Percentiles rank a stretch among this genome's conserved stretches.
These are phyloP conservation scores for Mycena alexandri DNA, from an alignment of 768 basidiomycete species.

Conservation along the genomic window DNA sequence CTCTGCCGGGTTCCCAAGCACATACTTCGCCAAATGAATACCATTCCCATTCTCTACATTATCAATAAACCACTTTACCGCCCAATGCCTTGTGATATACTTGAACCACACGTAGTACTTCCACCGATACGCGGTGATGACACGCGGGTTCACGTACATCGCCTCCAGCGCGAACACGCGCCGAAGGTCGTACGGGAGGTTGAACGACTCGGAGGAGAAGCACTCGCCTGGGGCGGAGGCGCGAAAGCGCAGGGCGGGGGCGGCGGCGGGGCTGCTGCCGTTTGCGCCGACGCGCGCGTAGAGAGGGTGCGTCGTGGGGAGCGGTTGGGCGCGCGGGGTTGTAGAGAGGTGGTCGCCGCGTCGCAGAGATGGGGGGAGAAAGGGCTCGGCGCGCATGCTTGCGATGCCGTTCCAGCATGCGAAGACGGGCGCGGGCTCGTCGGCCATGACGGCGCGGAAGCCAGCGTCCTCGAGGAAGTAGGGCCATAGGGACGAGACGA, in stretches of 20 bases:
- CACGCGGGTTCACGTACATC: constrained; percentile 53
- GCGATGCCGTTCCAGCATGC: constrained; percentile 45
- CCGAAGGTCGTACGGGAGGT: constrained; percentile 56
- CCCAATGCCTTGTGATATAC: constrained; percentile 50
- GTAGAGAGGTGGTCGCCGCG: constrained; percentile 39
- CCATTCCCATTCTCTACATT: neutral
- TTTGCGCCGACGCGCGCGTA: constrained; percentile 15
- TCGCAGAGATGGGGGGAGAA: constrained; percentile 51
- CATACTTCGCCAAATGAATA: neutral
- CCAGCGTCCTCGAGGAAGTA: constrained; percentile 53
- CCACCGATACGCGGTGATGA: constrained; percentile 52
- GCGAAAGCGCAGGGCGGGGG: constrained; percentile 49
- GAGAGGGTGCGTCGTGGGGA: constrained; percentile 45
- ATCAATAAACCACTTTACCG: constrained; percentile 37
- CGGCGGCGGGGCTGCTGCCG: constrained; percentile 41
- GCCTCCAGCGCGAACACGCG: constrained; percentile 50
- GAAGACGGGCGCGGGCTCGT: constrained; percentile 13
- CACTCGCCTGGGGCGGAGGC: constrained; percentile 40
- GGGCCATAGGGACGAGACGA: constrained; percentile 49
- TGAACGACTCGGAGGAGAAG: constrained; percentile 54
- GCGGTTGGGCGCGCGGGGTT: constrained; percentile 22
- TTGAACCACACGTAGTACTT: constrained; percentile 49
- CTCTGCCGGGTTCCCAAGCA: neutral
- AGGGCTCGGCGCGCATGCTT: constrained; percentile 47
- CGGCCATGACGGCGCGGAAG: constrained; percentile 7